phyloP scores from a whole-genome alignment of 164 flowering plant genomes.

The Berberis vulgaris region DNA sequence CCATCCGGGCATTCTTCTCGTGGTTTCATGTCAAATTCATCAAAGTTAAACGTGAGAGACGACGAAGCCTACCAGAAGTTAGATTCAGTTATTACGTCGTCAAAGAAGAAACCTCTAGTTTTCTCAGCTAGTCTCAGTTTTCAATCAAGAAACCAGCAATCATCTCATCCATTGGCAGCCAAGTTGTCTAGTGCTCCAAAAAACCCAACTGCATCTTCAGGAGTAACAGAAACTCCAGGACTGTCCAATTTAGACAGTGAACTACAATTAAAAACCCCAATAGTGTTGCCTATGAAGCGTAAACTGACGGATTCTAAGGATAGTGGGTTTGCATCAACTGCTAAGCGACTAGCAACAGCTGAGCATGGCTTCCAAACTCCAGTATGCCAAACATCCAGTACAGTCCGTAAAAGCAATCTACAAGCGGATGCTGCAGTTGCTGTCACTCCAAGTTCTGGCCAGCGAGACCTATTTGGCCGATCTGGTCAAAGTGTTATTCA shows the following conservation, averaged over 20 bases:
- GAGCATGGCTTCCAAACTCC: conserved; percentile 60
- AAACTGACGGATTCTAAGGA: conserved; percentile 67
- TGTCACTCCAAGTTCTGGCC: conserved; percentile 35
- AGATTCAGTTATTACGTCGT: conserved; percentile 29
- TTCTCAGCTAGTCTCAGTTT: conserved; percentile 45
- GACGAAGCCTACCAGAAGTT: conserved; percentile 27
- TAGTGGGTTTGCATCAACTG: conserved; percentile 29
- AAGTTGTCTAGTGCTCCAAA: conserved; percentile 24
- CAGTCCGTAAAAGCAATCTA: conserved; percentile 33
- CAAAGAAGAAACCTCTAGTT: conserved; percentile 48
- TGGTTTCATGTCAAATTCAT: conserved; percentile 49
- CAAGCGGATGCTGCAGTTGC: conserved; percentile 37
- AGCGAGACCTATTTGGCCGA: conserved; percentile 32
- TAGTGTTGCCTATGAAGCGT: conserved; percentile 66
- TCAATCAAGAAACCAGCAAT: conserved; percentile 35
- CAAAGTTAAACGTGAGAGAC: conserved; percentile 16
- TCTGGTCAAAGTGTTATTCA: conserved; percentile 17
- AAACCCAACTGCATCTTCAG: conserved; percentile 21
- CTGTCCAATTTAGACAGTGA: conserved; percentile 32
- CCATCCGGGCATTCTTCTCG: conserved; percentile 60
- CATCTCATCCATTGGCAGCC: conserved; percentile 21
- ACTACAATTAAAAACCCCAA: conserved; percentile 52
- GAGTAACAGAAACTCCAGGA: too few relatives aligned
- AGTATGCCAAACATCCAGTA: conserved; percentile 35
- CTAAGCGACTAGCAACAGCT: conserved; percentile 46